phyloP scores from a whole-genome alignment of 768 basidiomycete genomes.

The Fibroporia radiculosa region DNA sequence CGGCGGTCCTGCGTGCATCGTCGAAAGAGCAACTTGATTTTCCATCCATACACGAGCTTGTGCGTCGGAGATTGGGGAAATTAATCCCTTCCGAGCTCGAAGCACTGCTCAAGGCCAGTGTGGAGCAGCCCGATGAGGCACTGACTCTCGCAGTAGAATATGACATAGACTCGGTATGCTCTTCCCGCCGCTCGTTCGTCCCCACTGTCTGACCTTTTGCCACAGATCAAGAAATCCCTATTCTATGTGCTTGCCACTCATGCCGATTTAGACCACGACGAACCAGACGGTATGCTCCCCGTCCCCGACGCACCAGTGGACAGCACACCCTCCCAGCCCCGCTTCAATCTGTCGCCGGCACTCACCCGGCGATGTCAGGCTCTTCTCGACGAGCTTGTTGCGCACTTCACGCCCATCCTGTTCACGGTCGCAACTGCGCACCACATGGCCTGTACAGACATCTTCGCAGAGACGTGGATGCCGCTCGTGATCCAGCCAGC shows the following conservation, averaged over 20 bases:
- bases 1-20: constrained; percentile 49
- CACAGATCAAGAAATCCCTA: constrained; percentile 54
- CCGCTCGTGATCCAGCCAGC: constrained; percentile 60
- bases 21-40: constrained; percentile 50
- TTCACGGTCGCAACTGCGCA: constrained; percentile 64
- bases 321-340: constrained; percentile 2
- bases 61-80: constrained; percentile 32
- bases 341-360: constrained; percentile 15
- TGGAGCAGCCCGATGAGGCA: constrained; percentile 43
- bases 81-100: constrained; percentile 44
- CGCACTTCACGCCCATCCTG: constrained; percentile 62
- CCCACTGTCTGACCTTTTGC: background rate
- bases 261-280: constrained; percentile 44
- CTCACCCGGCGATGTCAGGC: constrained; percentile 22
- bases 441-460: constrained; percentile 70
- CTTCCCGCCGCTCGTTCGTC: background rate
- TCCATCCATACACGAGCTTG: constrained; percentile 40
- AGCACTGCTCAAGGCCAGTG: constrained; percentile 29
- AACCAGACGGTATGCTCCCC: constrained; percentile 12
- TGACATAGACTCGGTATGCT: constrained; percentile 41
- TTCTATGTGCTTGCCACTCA: constrained; percentile 58
- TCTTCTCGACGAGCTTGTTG: constrained; percentile 36
- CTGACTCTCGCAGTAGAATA: constrained; percentile 43
- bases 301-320: background rate
- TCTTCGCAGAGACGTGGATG: constrained; percentile 70